Evolutionary conservation across 768 basidiomycete species (phyloP).

Genomic region (Boletus tylopilopsis): DNA sequence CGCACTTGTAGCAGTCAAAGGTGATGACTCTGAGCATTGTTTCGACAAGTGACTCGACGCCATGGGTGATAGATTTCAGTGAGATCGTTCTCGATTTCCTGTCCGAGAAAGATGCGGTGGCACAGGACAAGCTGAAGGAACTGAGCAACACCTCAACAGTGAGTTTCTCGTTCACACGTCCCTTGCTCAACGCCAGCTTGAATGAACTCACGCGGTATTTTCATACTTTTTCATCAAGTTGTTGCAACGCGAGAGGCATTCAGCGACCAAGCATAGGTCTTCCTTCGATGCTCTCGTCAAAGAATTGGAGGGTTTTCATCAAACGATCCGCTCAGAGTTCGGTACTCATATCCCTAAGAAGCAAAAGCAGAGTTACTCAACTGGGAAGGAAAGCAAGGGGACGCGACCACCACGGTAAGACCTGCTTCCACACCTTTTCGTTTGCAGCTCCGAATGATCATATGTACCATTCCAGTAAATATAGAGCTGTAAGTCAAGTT

Average conservation of each 20-base stretch:
- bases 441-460: not conserved
- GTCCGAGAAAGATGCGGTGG: conserved; percentile 3
- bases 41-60: not conserved
- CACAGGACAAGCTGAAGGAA: conserved; percentile 15
- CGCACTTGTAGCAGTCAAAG: conserved; percentile 16
- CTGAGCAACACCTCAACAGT: conserved; percentile 10
- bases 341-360: not conserved
- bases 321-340: not conserved
- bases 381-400: not conserved
- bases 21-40: not conserved
- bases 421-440: not conserved
- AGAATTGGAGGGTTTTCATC: conserved; percentile 9
- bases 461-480: conserved; percentile 1
- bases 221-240: conserved; percentile 2
- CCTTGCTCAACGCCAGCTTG: too few relatives aligned
- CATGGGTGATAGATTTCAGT: conserved; percentile 12
- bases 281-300: conserved; percentile 9
- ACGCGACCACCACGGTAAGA: conserved; percentile 1
- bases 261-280: conserved; percentile 2
- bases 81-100: conserved; percentile 20
- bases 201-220: too few relatives aligned
- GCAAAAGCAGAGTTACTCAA: not conserved
- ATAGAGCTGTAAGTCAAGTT: conserved; percentile 3
- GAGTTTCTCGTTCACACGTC: not conserved
- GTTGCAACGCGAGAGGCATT: conserved; percentile 9